A percentile compares a stretch with the other conserved stretches of the same genome.
These are phyloP conservation scores for Botryotinia calthae DNA, from an alignment of 2,329 filamentous ascomycete genomes.

Conservation along the genomic window DNA sequence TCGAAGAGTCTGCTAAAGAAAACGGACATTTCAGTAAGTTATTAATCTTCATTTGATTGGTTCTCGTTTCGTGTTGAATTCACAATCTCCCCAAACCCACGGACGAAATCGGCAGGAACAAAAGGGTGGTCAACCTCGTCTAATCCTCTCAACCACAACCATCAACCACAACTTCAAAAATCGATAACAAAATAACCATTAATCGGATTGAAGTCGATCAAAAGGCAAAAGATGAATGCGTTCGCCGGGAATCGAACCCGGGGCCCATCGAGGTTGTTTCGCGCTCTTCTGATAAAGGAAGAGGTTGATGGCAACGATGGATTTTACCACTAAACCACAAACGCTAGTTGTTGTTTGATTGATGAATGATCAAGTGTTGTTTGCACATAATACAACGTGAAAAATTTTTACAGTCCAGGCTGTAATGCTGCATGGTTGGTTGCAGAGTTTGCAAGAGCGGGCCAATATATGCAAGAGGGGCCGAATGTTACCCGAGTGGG, in stretches of 20 bases:
- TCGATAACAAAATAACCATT: too few relatives aligned
- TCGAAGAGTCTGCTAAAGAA: constrained; percentile 62
- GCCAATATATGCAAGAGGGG: neutral
- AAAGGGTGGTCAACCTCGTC: neutral
- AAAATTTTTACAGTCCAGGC: neutral
- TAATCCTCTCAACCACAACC: neutral
- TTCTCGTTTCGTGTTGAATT: constrained; percentile 9
- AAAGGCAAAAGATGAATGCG: constrained; percentile 27
- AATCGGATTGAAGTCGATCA: neutral
- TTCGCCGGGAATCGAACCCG: constrained; percentile 38
- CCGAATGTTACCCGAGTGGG: neutral
- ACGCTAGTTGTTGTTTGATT: constrained; percentile 20
- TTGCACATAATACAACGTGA: neutral
- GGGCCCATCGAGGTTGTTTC: constrained; percentile 33
- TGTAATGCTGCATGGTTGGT: neutral
- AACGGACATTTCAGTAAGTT: constrained; percentile 44
- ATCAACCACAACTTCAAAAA: neutral
- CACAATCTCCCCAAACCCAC: neutral
- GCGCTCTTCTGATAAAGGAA: neutral
- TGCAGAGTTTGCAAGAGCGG: neutral
- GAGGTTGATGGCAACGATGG: constrained; percentile 16
- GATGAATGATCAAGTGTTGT: accelerated
- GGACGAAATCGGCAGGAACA: neutral
- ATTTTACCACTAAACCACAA: constrained; percentile 26
- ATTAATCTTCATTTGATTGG: constrained; percentile 2